phyloP scores from a whole-genome alignment of 768 basidiomycete species.

The Panaeolus cyanescens region DNA sequence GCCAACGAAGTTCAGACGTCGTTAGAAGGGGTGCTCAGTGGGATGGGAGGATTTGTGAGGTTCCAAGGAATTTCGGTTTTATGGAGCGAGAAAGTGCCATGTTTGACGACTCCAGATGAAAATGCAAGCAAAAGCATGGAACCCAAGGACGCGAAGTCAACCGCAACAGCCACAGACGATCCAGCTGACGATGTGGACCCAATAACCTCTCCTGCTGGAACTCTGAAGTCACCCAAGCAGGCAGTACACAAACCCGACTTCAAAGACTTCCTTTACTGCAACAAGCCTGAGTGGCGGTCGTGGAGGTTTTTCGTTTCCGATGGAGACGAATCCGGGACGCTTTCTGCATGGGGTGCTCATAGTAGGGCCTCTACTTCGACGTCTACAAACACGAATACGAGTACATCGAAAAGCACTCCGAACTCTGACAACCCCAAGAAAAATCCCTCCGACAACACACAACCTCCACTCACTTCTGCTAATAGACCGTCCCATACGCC shows the following conservation, averaged over 20 bases:
- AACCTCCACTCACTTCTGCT: background rate
- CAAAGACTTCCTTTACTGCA: background rate
- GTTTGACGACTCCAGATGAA: background rate
- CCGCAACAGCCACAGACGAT: background rate
- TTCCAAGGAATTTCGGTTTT: conserved; percentile 61
- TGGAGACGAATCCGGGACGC: background rate
- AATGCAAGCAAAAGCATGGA: background rate
- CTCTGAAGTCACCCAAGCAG: background rate
- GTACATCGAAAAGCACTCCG: conserved; percentile 9
- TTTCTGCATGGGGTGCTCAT: conserved; percentile 4
- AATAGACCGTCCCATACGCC: background rate
- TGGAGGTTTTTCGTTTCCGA: background rate
- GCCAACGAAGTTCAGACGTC: conserved; percentile 18
- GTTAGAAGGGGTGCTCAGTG: conserved; percentile 47
- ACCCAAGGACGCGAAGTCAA: background rate
- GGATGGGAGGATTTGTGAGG: conserved; percentile 52
- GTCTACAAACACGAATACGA: conserved; percentile 5
- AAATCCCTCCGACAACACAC: background rate
- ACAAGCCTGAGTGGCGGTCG: background rate
- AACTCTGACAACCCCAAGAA: background rate
- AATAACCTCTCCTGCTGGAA: background rate
- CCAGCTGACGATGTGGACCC: background rate
- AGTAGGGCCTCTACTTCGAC: conserved; percentile 6
- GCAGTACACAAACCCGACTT: background rate
- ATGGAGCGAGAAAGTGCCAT: conserved; percentile 29